Percentiles rank a stretch among this genome's conserved stretches.
Conservation (phyloP, 1,284 basidiomycete genomes). For the Trametes sp. region DNA sequence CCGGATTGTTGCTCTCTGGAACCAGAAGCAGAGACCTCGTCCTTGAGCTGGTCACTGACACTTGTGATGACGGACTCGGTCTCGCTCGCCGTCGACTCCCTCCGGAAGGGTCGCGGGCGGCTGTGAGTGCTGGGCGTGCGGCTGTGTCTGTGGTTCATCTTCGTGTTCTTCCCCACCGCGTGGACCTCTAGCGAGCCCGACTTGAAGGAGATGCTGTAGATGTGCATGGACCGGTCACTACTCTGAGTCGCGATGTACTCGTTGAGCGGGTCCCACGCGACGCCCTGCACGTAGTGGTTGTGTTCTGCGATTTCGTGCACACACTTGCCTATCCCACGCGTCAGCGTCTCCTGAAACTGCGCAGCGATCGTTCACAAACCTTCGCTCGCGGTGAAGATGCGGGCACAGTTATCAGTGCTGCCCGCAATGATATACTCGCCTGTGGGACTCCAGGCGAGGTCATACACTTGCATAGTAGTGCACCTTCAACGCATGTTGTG, state of each 20-base stretch:
- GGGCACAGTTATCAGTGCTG: constrained; percentile 94
- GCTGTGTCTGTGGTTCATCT: constrained; percentile 72
- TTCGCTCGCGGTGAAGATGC: constrained; percentile 82
- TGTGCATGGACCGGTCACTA: constrained; percentile 90
- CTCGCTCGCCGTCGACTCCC: constrained; percentile 80
- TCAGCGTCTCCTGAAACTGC: constrained; percentile 1
- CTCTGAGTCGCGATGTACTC: constrained; percentile 96
- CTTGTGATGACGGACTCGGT: constrained; percentile 66
- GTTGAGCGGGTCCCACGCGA: constrained; percentile 95
- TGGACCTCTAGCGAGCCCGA: constrained; percentile 86
- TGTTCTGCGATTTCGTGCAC: constrained; percentile 90
- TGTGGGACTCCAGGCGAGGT: constrained; percentile 96
- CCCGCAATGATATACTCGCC: constrained; percentile 95
- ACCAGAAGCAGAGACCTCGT: constrained; percentile 38
- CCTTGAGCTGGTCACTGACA: constrained; percentile 56
- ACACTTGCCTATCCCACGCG: constrained; percentile 66
- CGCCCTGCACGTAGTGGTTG: constrained; percentile 94
- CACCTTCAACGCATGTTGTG: constrained; percentile 52
- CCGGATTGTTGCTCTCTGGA: constrained; percentile 26
- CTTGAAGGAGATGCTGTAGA: constrained; percentile 82
- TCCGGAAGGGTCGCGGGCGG: constrained; percentile 66
- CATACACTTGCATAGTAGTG: constrained; percentile 95
- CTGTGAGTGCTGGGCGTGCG: constrained; percentile 68
- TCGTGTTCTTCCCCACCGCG: constrained; percentile 82
- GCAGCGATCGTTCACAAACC: constrained; percentile 53